Conservation (phyloP, 345 rosid species). For the Viola odorata region DNA sequence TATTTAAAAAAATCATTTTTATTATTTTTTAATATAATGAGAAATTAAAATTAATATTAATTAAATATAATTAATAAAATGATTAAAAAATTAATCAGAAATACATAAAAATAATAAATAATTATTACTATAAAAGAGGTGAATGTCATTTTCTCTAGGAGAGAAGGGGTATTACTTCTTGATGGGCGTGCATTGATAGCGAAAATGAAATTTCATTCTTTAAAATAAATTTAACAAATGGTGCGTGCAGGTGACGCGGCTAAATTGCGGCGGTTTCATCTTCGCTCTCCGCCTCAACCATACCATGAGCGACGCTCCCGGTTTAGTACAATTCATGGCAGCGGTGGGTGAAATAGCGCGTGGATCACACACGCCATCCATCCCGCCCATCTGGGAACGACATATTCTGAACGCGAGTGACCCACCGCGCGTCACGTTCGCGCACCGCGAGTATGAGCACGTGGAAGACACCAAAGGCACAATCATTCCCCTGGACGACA, state of each 20-base stretch:
- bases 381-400: constrained; percentile 10
- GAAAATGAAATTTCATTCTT: too few species aligned
- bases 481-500: background rate
- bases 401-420: constrained; percentile 8
- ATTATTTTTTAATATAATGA: too few species aligned
- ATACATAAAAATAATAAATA: too few species aligned
- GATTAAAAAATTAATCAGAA: too few species aligned
- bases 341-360: background rate
- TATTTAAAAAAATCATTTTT: too few species aligned
- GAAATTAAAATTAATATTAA: too few species aligned
- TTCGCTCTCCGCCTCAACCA: constrained; percentile 5
- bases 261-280: constrained; percentile 18
- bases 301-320: constrained; percentile 3
- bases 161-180: too few species aligned
- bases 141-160: too few species aligned
- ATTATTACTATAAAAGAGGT: too few species aligned
- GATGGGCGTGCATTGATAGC: too few species aligned
- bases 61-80: too few species aligned
- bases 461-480: background rate
- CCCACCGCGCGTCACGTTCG: constrained; percentile 2
- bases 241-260: constrained; percentile 25
- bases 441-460: constrained; percentile 2
- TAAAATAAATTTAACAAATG: too few species aligned
- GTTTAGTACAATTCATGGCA: constrained; percentile 1
- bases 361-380: background rate